Percentiles rank a stretch among this genome's conserved stretches.
These are phyloP conservation scores for Cryomyces antarcticus DNA, from an alignment of 495 filamentous ascomycete genomes.

Conservation along the genomic window DNA sequence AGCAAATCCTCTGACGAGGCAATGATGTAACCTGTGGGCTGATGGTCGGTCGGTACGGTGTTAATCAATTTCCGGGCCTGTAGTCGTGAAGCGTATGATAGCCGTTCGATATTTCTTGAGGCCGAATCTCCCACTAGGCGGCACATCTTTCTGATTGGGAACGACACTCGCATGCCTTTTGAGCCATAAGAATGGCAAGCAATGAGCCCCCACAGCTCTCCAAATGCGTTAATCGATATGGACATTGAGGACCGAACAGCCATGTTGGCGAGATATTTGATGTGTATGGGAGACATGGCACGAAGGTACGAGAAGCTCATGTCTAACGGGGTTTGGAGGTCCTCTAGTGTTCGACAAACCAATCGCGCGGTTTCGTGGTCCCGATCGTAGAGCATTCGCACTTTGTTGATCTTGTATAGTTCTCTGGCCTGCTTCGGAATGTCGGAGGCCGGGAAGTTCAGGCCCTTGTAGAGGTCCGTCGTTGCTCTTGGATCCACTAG, in stretches of 20 bases:
- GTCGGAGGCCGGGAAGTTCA: slow-evolving; percentile 82
- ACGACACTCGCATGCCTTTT: slow-evolving; percentile 70
- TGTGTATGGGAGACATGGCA: slow-evolving; percentile 76
- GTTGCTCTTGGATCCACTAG: slow-evolving; percentile 63
- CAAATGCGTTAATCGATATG: slow-evolving; percentile 73
- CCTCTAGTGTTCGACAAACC: slow-evolving; percentile 58
- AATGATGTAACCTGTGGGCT: slow-evolving; percentile 82
- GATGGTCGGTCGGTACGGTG: slow-evolving; percentile 55
- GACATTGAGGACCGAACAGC: slow-evolving; percentile 82
- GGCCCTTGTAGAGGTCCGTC: slow-evolving; percentile 70
- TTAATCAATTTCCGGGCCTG: slow-evolving; percentile 69
- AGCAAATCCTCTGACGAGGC: slow-evolving; percentile 77
- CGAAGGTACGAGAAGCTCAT: slow-evolving; percentile 72
- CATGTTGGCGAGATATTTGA: slow-evolving; percentile 88
- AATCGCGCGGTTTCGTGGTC: slow-evolving; percentile 59
- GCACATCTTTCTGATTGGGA: slow-evolving; percentile 87
- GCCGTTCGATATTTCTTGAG: slow-evolving; percentile 71
- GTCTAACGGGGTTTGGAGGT: slow-evolving; percentile 62
- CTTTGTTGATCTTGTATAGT: slow-evolving; percentile 63
- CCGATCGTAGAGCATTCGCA: slow-evolving; percentile 57
- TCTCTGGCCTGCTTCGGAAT: slow-evolving; percentile 76
- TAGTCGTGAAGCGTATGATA: slow-evolving; percentile 69
- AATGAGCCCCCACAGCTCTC: slow-evolving; percentile 77
- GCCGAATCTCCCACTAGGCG: slow-evolving; percentile 74
- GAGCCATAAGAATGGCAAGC: slow-evolving; percentile 68